A percentile compares a stretch with the other conserved stretches of the same genome.
Evolutionary conservation across 2,329 filamentous ascomycete species (phyloP).

Genomic region (Xylariomycetidae sp.): DNA sequence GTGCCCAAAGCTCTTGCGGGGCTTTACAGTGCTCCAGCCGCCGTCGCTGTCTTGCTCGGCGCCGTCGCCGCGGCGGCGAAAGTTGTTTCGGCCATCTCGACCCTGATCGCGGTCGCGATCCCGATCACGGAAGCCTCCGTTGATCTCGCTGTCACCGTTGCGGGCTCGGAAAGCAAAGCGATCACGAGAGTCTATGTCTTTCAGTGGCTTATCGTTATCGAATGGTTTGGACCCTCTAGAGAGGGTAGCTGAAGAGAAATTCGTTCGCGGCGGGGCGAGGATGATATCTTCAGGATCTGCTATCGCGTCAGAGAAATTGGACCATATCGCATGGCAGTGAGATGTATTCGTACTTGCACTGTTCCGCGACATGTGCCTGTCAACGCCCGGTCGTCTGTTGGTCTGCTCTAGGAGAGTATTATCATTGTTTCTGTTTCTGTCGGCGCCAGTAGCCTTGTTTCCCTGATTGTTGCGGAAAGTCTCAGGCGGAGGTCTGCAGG

Average conservation of each 20-base stretch:
- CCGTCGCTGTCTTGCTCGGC: constrained; percentile 65
- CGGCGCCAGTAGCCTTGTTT: constrained; percentile 37
- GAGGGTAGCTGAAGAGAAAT: constrained; percentile 73
- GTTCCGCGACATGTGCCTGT: constrained; percentile 53
- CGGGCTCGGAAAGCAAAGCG: constrained; percentile 57
- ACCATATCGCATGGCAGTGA: not conserved
- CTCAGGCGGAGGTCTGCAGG: constrained; percentile 42
- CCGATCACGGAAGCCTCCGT: constrained; percentile 29
- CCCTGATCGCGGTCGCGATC: constrained; percentile 44
- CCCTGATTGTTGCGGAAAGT: constrained; percentile 37
- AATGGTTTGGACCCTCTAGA: constrained; percentile 41
- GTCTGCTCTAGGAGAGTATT: constrained; percentile 42
- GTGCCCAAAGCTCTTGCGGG: constrained; percentile 67
- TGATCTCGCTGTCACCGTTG: constrained; percentile 43
- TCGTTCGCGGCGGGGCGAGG: constrained; percentile 77
- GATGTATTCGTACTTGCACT: constrained; percentile 45
- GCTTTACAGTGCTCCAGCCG: constrained; percentile 70
- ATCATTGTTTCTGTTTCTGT: constrained; percentile 41
- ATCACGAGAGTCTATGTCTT: constrained; percentile 49
- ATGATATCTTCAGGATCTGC: constrained; percentile 74
- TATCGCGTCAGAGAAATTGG: too few species aligned
- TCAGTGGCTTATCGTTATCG: constrained; percentile 49
- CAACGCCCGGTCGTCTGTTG: constrained; percentile 46
- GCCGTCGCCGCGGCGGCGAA: constrained; percentile 49
- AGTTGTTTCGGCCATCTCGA: constrained; percentile 43